These are phyloP conservation scores for Gracilariopsis chorda DNA, from an alignment of 23 red algal species.

Conservation along the genomic window DNA sequence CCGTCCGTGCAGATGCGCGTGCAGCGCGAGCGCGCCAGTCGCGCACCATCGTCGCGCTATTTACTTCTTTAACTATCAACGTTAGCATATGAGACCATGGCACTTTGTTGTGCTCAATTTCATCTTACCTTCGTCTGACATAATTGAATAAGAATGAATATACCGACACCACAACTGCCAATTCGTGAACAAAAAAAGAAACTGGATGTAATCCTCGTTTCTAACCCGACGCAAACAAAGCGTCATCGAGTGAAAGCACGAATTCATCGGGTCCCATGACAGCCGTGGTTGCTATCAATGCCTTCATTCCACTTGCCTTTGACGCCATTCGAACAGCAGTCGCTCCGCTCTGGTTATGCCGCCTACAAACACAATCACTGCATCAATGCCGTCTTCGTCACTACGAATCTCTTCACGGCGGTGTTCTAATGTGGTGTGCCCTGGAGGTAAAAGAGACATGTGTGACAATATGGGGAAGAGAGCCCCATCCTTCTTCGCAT, in stretches of 20 bases:
- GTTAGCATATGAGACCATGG: too few relatives aligned
- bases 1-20: too few relatives aligned
- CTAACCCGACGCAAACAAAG: not conserved
- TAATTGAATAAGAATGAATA: too few relatives aligned
- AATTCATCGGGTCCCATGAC: constrained; percentile 66
- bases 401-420: constrained; percentile 1
- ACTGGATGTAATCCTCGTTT: not conserved
- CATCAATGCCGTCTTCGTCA: constrained; percentile 18
- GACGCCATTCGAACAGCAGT: constrained; percentile 49
- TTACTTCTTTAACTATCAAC: too few relatives aligned
- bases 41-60: too few relatives aligned
- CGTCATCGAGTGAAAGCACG: constrained; percentile 32
- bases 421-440: constrained; percentile 58
- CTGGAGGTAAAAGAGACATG: constrained; percentile 57
- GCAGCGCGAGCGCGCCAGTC: too few relatives aligned
- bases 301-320: constrained; percentile 17
- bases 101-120: too few relatives aligned
- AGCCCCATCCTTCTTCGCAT: constrained; percentile 46
- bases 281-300: constrained; percentile 65
- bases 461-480: constrained; percentile 50
- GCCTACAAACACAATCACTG: constrained; percentile 64
- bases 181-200: too few relatives aligned
- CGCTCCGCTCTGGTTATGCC: constrained; percentile 61
- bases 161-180: too few relatives aligned
- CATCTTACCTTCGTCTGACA: too few relatives aligned